Conservation (phyloP, 75 land plant species). For the Picea glauca region DNA sequence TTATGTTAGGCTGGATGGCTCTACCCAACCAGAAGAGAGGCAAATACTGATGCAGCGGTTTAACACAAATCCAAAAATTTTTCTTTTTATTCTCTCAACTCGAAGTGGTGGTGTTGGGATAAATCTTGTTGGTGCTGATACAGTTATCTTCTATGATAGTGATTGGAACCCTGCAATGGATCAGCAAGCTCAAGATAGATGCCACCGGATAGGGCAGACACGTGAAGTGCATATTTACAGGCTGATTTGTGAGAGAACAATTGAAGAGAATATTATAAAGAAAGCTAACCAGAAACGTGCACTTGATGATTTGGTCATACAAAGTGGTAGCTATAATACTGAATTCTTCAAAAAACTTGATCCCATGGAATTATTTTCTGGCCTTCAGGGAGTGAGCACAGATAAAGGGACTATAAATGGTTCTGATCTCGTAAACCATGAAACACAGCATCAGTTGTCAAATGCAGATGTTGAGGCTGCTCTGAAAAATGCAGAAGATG, state of each 20-base stretch:
- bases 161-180: constrained; percentile 99
- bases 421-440: constrained; percentile 12
- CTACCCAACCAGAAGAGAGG: constrained; percentile 97
- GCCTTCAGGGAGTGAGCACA: constrained; percentile 35
- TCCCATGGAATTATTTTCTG: constrained; percentile 91
- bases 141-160: constrained; percentile 99
- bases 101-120: constrained; percentile 99
- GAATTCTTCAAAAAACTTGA: constrained; percentile 98
- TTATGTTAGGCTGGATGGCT: constrained; percentile 98
- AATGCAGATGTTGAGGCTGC: constrained; percentile 94
- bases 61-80: constrained; percentile 94
- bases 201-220: constrained; percentile 98
- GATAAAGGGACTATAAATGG: not conserved
- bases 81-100: constrained; percentile 95
- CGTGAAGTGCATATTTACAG: constrained; percentile 99
- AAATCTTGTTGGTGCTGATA: constrained; percentile 98
- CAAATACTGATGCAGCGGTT: constrained; percentile 98
- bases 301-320: constrained; percentile 97
- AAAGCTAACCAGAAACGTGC: constrained; percentile 98
- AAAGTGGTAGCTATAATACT: constrained; percentile 97
- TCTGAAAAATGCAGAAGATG: constrained; percentile 93
- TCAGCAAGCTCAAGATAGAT: constrained; percentile 99
- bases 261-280: constrained; percentile 97
- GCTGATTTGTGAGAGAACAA: constrained; percentile 92
- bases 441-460: constrained; percentile 36